Evolutionary conservation across 179 eudicot genomes (phyloP).

Genomic region (Dionaea muscipula): DNA sequence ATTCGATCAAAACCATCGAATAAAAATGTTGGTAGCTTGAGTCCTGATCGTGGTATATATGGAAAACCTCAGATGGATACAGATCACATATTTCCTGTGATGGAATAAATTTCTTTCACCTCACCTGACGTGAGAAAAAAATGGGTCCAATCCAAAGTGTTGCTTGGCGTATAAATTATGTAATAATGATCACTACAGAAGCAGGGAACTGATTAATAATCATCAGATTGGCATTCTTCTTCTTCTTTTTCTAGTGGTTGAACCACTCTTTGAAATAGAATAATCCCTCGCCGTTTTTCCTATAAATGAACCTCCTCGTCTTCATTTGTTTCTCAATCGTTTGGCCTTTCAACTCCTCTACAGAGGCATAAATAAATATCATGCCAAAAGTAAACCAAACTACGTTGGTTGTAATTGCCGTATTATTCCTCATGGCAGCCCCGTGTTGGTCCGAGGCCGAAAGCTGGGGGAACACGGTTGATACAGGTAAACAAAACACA

Average conservation of each 20-base stretch:
- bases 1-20: no score
- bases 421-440: neutral
- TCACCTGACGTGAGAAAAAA: no score
- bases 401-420: neutral
- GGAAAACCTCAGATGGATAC: no score
- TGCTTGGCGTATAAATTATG: no score
- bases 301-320: neutral
- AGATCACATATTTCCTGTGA: no score
- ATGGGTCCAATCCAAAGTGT: no score
- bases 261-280: neutral
- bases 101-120: no score
- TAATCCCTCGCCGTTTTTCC: neutral
- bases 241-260: neutral
- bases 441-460: neutral
- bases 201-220: neutral
- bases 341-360: neutral
- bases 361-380: neutral
- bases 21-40: no score
- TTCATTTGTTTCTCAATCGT: neutral
- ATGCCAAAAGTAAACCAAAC: neutral
- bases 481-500: slow-evolving; percentile 15
- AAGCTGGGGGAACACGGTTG: slow-evolving; percentile 33
- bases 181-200: no score
- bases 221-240: neutral
- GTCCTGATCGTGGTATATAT: no score